Evolutionary conservation across 257 asterid genomes (phyloP), one percentile per base, ranked within the genome.

Genomic region (Plectranthus barbatus): DNA sequence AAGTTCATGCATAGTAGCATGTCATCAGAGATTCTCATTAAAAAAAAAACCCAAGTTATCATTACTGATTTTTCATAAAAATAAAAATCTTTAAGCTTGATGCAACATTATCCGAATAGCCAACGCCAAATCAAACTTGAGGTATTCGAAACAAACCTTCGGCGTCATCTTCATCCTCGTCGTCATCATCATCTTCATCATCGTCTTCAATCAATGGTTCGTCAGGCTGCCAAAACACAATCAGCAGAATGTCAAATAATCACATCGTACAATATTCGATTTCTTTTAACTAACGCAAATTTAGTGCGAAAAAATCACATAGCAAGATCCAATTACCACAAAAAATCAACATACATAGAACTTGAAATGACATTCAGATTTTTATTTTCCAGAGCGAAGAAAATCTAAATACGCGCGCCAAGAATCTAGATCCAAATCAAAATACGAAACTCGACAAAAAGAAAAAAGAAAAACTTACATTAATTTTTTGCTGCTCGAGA

Each of bases 401-500:
- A 19, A 37, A 37, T 37, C 44, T 9, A 53, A 26, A 41, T 6
- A 46, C 71, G 3, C 13, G 17, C 7, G 56, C 41, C 62, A 47
- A 18, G 56, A 45, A 56, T 56, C 64, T 20, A 55, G 49, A 68
- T 68, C 45, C 45, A 10, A 37, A 56, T 21, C 36, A 45, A 49
- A 21, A 13, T 12, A 9, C 55, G 8, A 7, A 17, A 19, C 14
- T 13, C 4, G 20, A 53, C 6, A 23, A 10, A 40, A 42, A 23
- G n/a, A 40, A 42, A 47, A 42, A 53, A 4, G 24, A n/a, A 23
- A 1, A 44, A 12, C 7, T 36, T 74, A 69, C 75, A 60, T 69
- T 45, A 20, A 74, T 29, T 39, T 69, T 74, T 31, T 74, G 75
- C 72, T 74, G 79, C 19, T 74, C 79, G 62, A 74, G 79, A 51